Percentiles rank a stretch among this genome's conserved stretches.
These are phyloP conservation scores for Lagenidium sp. DNA, from an alignment of 352 stramenopile genomes.

Conservation along the genomic window DNA sequence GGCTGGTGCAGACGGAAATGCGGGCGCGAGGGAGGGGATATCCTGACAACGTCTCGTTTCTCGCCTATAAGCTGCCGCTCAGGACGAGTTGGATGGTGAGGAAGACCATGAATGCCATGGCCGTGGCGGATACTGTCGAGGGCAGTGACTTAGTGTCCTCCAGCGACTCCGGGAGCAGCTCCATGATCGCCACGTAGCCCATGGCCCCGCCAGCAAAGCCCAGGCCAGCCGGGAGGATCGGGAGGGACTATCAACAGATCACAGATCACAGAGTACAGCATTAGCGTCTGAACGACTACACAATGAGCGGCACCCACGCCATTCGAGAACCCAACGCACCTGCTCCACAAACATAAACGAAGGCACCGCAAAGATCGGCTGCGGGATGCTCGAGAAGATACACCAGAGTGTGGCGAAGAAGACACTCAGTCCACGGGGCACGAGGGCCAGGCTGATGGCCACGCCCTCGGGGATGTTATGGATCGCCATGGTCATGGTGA, in stretches of 20 bases:
- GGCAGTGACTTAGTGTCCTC: conserved; percentile 78
- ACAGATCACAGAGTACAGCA: too few relatives aligned
- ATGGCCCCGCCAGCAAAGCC: conserved; percentile 97
- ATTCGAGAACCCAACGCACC: too few relatives aligned
- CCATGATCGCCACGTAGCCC: conserved; percentile 91
- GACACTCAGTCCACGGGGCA: conserved; percentile 88
- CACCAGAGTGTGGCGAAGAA: conserved; percentile 85
- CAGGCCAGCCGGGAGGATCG: conserved; percentile 92
- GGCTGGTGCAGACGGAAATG: too few relatives aligned
- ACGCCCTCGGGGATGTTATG: conserved; percentile 99
- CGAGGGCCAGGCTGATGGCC: conserved; percentile 92
- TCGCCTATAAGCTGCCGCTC: conserved; percentile 29
- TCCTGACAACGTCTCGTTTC: conserved; percentile 7
- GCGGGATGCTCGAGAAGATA: conserved; percentile 88
- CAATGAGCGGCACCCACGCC: too few relatives aligned
- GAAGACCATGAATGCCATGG: conserved; percentile 74
- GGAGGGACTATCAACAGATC: conserved; percentile 90
- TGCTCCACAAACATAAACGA: conserved; percentile 89
- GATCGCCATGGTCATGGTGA: conserved; percentile 96
- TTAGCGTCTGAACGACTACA: background rate
- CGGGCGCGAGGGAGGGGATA: too few relatives aligned
- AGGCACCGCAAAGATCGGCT: conserved; percentile 97
- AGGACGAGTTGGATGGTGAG: conserved; percentile 76
- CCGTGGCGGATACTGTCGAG: conserved; percentile 55
- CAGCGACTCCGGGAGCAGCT: conserved; percentile 72